Percentiles rank a stretch among this genome's conserved stretches.
Conservation (phyloP, 2,329 filamentous ascomycete genomes). For the Xylariaceae sp. region DNA sequence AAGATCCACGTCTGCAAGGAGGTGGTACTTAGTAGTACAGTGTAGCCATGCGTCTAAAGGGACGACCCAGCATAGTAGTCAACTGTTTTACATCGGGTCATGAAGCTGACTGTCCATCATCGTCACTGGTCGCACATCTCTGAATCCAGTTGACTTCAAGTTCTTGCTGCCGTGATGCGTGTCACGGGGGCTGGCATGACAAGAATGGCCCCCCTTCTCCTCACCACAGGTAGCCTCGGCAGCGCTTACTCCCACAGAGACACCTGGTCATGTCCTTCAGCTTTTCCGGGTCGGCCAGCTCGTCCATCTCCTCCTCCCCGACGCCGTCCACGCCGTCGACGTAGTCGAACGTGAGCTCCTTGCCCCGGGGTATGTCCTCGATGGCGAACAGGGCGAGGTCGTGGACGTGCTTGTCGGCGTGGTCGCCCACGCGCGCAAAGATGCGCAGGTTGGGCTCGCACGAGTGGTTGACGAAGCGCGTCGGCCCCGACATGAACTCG, state of each 20-base stretch:
- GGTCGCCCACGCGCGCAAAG: slow-evolving; percentile 71
- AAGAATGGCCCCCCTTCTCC: too few relatives aligned
- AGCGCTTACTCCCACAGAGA: slow-evolving; percentile 57
- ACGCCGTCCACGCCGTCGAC: slow-evolving; percentile 58
- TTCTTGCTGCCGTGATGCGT: too few relatives aligned
- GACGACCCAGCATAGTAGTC: too few relatives aligned
- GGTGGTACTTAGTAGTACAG: too few relatives aligned
- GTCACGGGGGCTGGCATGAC: too few relatives aligned
- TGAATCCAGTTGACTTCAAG: too few relatives aligned
- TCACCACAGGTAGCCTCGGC: slow-evolving; percentile 63
- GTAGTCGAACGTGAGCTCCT: slow-evolving; percentile 77
- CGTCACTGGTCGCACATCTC: too few relatives aligned
- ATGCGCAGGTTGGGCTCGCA: slow-evolving; percentile 74
- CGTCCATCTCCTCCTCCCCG: slow-evolving; percentile 40
- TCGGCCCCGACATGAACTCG: slow-evolving; percentile 70
- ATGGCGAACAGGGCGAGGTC: slow-evolving; percentile 71
- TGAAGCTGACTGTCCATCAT: too few relatives aligned
- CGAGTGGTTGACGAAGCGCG: slow-evolving; percentile 76
- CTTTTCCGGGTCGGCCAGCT: slow-evolving; percentile 39
- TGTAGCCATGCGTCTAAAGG: too few relatives aligned
- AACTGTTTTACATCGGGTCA: too few relatives aligned
- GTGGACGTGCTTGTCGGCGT: slow-evolving; percentile 66
- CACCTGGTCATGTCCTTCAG: slow-evolving; percentile 49
- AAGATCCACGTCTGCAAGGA: too few relatives aligned
- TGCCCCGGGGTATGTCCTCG: slow-evolving; percentile 53